Percentiles rank a stretch among this genome's conserved stretches.
Evolutionary conservation across 345 rosid species (phyloP).

Genomic region (Salix brachista): DNA sequence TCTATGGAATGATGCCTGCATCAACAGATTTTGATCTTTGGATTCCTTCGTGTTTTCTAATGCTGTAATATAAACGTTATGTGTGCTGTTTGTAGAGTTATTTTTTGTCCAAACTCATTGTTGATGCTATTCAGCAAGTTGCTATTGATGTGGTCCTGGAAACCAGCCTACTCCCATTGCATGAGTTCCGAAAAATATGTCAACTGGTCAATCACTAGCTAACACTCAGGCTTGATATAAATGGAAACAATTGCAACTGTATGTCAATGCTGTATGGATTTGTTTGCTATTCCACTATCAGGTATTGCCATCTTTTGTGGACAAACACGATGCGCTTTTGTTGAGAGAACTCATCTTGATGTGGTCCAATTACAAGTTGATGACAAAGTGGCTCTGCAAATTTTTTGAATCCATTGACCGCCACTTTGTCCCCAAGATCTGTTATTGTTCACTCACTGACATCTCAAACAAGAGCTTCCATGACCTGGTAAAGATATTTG

Average conservation of each 20-base stretch:
- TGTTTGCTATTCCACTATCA: not conserved
- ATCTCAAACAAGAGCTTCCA: constrained; percentile 13
- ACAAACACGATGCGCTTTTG: constrained; percentile 18
- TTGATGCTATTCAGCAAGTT: no score
- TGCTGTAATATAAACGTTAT: no score
- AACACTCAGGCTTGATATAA: not conserved
- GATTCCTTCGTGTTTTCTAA: no score
- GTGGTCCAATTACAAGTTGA: constrained; percentile 32
- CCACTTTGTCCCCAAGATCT: constrained; percentile 11
- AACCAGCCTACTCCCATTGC: no score
- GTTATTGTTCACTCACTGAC: constrained; percentile 10
- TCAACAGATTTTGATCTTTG: no score
- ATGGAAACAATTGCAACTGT: not conserved
- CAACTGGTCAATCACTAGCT: not conserved
- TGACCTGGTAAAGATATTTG: constrained; percentile 16
- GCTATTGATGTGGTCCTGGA: no score
- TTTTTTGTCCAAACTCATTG: no score
- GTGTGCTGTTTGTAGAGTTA: no score
- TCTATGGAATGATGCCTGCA: no score
- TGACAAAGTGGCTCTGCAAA: constrained; percentile 32
- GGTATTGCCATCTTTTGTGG: constrained; percentile 18
- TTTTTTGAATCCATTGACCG: constrained; percentile 30
- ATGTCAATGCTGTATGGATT: not conserved
- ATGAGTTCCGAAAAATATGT: not conserved
- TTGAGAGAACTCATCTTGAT: constrained; percentile 22